Percentiles rank a stretch among this genome's conserved stretches.
phyloP scores from a whole-genome alignment of 305 asterid genomes.

The Fraxinus paxiana region DNA sequence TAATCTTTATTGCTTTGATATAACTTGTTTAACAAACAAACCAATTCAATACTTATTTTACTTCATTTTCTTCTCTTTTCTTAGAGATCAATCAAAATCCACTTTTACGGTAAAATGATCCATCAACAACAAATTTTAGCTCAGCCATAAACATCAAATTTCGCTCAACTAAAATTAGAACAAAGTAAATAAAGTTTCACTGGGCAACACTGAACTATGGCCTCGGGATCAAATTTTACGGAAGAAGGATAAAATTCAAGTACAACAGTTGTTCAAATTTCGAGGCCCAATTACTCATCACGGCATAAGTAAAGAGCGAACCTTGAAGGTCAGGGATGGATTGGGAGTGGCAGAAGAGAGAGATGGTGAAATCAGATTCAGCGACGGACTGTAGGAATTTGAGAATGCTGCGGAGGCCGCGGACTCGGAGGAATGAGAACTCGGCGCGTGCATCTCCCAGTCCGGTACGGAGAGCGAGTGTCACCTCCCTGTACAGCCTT shows the following conservation, averaged over 20 bases:
- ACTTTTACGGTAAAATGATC: neutral
- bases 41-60: neutral
- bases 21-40: neutral
- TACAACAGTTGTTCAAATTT: neutral
- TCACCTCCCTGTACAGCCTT: conserved; percentile 75
- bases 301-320: conserved; percentile 13
- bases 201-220: neutral
- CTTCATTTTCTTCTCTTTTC: neutral
- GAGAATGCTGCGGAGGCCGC: conserved; percentile 75
- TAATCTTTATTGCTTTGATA: neutral
- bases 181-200: neutral
- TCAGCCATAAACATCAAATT: neutral
- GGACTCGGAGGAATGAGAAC: conserved; percentile 82
- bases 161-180: neutral
- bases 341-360: conserved; percentile 71
- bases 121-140: neutral
- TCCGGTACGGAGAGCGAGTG: conserved; percentile 83
- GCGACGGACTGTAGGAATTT: conserved; percentile 79
- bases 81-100: neutral
- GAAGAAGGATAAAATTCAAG: neutral
- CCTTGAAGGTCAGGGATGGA: conserved; percentile 81
- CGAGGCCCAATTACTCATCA: neutral
- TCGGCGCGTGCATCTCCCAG: conserved; percentile 81
- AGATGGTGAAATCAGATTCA: conserved; percentile 65
- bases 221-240: neutral